A percentile compares a stretch with the other conserved stretches of the same genome.
phyloP scores from a whole-genome alignment of 2,329 filamentous ascomycete genomes.

The Hypoxylon sp. region DNA sequence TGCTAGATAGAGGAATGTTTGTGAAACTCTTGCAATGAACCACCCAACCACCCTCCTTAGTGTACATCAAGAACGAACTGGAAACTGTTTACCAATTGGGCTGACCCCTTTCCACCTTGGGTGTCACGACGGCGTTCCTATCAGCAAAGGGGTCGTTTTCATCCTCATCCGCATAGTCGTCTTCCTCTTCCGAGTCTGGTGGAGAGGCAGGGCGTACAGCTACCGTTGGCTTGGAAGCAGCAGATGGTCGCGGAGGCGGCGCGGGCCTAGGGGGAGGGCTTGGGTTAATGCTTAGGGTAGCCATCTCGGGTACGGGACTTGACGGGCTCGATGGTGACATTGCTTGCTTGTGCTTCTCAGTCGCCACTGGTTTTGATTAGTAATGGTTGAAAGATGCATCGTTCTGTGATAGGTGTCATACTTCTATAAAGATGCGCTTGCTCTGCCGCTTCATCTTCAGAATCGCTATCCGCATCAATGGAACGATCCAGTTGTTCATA shows the following conservation, averaged over 20 bases:
- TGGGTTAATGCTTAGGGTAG: conserved; percentile 53
- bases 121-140: conserved; percentile 69
- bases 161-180: conserved; percentile 72
- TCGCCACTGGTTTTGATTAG: conserved; percentile 57
- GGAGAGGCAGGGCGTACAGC: conserved; percentile 56
- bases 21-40: too few relatives aligned
- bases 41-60: too few relatives aligned
- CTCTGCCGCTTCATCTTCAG: conserved; percentile 72
- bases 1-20: too few relatives aligned
- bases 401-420: conserved; percentile 48
- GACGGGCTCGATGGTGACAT: conserved; percentile 53
- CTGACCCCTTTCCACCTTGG: conserved; percentile 51
- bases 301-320: conserved; percentile 52
- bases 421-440: conserved; percentile 71
- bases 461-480: conserved; percentile 78
- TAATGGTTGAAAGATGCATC: background rate
- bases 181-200: conserved; percentile 62
- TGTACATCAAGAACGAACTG: background rate
- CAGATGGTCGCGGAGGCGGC: conserved; percentile 58
- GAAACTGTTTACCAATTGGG: conserved; percentile 45
- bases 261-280: conserved; percentile 51
- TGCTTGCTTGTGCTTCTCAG: conserved; percentile 60
- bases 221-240: conserved; percentile 59
- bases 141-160: conserved; percentile 91
- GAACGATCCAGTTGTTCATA: conserved; percentile 93